phyloP scores from a whole-genome alignment of 1,139 yeast genomes.

The Eremothecium cymbalariae region DNA sequence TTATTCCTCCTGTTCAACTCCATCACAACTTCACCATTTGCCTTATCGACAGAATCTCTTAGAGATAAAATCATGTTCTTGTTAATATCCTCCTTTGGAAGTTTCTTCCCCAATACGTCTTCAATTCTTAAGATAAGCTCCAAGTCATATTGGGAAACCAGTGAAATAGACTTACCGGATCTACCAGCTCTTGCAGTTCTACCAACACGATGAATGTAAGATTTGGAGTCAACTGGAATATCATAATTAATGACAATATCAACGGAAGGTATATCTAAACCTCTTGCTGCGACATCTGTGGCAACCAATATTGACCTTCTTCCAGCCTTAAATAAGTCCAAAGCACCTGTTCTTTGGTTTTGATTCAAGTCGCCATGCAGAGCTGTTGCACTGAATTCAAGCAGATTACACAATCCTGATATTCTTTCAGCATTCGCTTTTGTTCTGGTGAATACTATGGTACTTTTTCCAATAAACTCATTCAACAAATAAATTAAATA shows the following conservation, averaged over 20 bases:
- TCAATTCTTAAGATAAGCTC: slow-evolving; percentile 85
- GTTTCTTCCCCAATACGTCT: slow-evolving; percentile 68
- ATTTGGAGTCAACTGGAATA: slow-evolving; percentile 96
- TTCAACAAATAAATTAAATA: slow-evolving; percentile 72
- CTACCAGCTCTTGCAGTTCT: slow-evolving; percentile 98
- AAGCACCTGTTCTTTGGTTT: slow-evolving; percentile 84
- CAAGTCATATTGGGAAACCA: slow-evolving; percentile 91
- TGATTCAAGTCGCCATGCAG: slow-evolving; percentile 92
- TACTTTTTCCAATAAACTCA: slow-evolving; percentile 78
- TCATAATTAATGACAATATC: slow-evolving; percentile 90
- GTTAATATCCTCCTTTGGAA: slow-evolving; percentile 78
- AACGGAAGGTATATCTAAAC: slow-evolving; percentile 91
- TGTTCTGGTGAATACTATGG: slow-evolving; percentile 86
- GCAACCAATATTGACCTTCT: slow-evolving; percentile 78
- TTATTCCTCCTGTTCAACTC: slow-evolving; percentile 66
- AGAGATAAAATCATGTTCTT: slow-evolving; percentile 70
- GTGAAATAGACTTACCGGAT: slow-evolving; percentile 83
- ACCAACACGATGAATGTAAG: slow-evolving; percentile 95
- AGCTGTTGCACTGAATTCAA: slow-evolving; percentile 88
- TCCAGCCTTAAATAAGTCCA: slow-evolving; percentile 87
- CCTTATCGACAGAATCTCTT: slow-evolving; percentile 84
- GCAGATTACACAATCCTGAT: slow-evolving; percentile 66
- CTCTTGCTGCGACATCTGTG: slow-evolving; percentile 97
- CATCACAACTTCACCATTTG: slow-evolving; percentile 81
- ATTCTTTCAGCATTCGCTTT: slow-evolving; percentile 93